Evolutionary conservation across 1,284 basidiomycete species (phyloP), one percentile per base, ranked within the genome.

Genomic region (Austroboletus novae-zelandiae): DNA sequence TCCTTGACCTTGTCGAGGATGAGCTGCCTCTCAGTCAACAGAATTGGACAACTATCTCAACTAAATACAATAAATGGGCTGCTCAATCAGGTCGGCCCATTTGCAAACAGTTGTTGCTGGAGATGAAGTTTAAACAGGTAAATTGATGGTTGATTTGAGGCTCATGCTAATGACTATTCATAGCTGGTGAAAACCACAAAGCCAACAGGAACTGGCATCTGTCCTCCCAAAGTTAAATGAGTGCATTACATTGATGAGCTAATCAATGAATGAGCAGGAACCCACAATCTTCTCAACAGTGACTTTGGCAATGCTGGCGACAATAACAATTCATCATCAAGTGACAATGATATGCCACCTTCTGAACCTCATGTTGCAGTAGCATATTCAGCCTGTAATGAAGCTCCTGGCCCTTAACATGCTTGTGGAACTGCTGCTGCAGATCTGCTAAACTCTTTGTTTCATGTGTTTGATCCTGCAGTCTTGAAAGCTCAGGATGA

Each of bases 121-220:
- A 70, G 47, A 53, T 46, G 0, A 70, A 70, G 50, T 70, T 64
- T 50, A 71, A 70, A 50, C 48, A 57, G 51, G 70, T 72, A 53
- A 27, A 61, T 60, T 32, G 17, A 47, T n/a, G 27, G 11, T 13
- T 9, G 34, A 5, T 9, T 9, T 35, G 5, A 15, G 34, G 8
- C 34, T 14, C 15, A 9, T 35, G 34, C 8, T 35, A 5, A 35
- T 35, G 34, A 25, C 13, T 40, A 3, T 25, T 15, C 13, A 15
- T 14, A 40, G 39, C 13, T 40, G 39, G 39, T 66, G 18, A 54
- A 57, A 25, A 65, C 54, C 1, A 51, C 48, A n/a, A 73, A 71
- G 53, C 68, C 67, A 5, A 73, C 67, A 9, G 70, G 69, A 10
- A 54, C 63, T 55, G 65, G 49, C 1, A 57, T 67, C 4, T 62